Evolutionary conservation across 768 basidiomycete genomes (phyloP).

Genomic region (Leucocoprinus leucothites): DNA sequence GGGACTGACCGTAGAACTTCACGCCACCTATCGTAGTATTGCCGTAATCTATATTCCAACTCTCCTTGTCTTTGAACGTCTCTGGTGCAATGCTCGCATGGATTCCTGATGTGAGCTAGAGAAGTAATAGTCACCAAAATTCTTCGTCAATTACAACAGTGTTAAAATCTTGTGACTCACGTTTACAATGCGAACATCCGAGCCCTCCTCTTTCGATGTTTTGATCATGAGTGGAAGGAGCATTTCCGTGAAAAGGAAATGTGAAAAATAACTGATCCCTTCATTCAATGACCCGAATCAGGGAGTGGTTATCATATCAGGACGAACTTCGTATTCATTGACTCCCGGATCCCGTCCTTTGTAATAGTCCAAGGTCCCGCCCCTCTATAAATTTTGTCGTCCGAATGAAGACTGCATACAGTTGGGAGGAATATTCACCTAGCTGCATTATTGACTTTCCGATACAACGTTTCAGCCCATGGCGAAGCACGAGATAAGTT

Average conservation of each 20-base stretch:
- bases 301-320: background rate
- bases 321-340: constrained; percentile 8
- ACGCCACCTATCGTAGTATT: constrained; percentile 15
- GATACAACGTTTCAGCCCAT: background rate
- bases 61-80: constrained; percentile 28
- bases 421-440: constrained; percentile 1
- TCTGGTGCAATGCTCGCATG: constrained; percentile 20
- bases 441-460: constrained; percentile 51
- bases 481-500: background rate
- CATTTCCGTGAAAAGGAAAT: constrained; percentile 50
- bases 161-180: no score
- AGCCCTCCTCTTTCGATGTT: constrained; percentile 42
- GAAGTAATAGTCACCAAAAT: background rate
- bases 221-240: constrained; percentile 49
- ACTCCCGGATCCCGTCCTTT: constrained; percentile 16
- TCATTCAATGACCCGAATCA: no score
- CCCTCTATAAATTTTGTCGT: background rate
- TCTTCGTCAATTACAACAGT: background rate
- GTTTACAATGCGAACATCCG: constrained; percentile 61
- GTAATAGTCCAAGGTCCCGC: constrained; percentile 14
- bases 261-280: constrained; percentile 47
- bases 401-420: background rate
- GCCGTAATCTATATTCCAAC: constrained; percentile 34
- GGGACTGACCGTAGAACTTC: constrained; percentile 31
- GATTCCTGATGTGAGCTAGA: constrained; percentile 30